phyloP scores from a whole-genome alignment of 345 rosid species.

The Boechera retrofracta region DNA sequence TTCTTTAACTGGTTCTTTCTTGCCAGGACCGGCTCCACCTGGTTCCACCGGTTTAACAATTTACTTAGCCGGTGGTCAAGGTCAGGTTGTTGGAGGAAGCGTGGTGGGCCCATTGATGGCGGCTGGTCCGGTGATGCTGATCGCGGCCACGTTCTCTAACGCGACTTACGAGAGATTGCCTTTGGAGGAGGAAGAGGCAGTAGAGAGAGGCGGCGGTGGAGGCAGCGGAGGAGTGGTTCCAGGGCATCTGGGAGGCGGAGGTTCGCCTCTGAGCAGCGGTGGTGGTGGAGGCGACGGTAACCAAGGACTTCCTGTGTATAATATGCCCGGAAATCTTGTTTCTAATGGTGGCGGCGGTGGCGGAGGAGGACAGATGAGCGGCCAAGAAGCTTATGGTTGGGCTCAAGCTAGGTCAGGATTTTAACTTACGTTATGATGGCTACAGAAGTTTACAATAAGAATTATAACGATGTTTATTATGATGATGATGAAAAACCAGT shows the following conservation, averaged over 20 bases:
- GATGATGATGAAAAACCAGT: conserved; percentile 37
- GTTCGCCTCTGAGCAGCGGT: conserved; percentile 49
- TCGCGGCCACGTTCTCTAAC: conserved; percentile 58
- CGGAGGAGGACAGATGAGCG: conserved; percentile 57
- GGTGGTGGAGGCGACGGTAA: conserved; percentile 59
- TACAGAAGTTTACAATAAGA: conserved; percentile 36
- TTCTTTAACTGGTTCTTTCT: conserved; percentile 54
- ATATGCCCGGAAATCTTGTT: conserved; percentile 68
- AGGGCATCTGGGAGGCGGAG: conserved; percentile 40
- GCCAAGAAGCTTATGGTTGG: conserved; percentile 63
- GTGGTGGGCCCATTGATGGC: conserved; percentile 55
- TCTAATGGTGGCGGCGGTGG: conserved; percentile 50
- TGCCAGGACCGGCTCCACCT: conserved; percentile 58
- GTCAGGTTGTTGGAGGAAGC: conserved; percentile 60
- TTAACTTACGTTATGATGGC: conserved; percentile 29
- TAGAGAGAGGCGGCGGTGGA: conserved; percentile 46
- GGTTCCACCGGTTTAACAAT: conserved; percentile 58
- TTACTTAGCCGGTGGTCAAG: conserved; percentile 60
- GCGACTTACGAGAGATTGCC: conserved; percentile 59
- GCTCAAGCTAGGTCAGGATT: conserved; percentile 58
- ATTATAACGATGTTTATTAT: conserved; percentile 34
- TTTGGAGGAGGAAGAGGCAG: conserved; percentile 54
- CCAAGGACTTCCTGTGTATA: conserved; percentile 57
- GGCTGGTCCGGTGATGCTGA: conserved; percentile 55
- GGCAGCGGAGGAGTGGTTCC: conserved; percentile 52